Evolutionary conservation across 2,329 filamentous ascomycete genomes (phyloP).

Genomic region (Orbilia blumenaviensis): DNA sequence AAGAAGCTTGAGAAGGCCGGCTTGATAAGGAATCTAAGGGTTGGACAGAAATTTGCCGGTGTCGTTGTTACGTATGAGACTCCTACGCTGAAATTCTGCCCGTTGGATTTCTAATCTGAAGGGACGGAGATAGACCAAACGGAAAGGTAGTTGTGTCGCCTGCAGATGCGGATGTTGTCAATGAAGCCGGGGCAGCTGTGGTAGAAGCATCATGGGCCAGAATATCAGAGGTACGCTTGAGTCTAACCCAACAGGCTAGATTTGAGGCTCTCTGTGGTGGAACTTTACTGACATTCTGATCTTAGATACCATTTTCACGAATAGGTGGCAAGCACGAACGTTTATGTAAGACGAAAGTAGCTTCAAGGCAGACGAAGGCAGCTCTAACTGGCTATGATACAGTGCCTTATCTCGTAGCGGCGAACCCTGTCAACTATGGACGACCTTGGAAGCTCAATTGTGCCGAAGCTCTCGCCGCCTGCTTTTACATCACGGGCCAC

Average conservation of each 20-base stretch:
- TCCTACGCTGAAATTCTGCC: background rate
- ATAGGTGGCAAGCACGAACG: slow-evolving; percentile 95
- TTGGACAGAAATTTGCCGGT: slow-evolving; percentile 90
- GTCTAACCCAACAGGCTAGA: background rate
- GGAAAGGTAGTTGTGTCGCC: slow-evolving; percentile 85
- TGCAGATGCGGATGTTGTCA: slow-evolving; percentile 80
- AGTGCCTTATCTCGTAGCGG: slow-evolving; percentile 93
- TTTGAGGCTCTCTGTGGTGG: background rate
- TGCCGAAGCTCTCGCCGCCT: slow-evolving; percentile 90
- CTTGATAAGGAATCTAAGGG: slow-evolving; percentile 88
- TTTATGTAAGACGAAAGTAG: slow-evolving; percentile 64
- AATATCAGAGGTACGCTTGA: slow-evolving; percentile 74
- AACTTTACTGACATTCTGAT: background rate
- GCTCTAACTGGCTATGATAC: slow-evolving; percentile 9
- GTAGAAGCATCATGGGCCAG: slow-evolving; percentile 98
- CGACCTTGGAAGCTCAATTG: slow-evolving; percentile 95
- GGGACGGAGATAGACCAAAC: slow-evolving; percentile 70
- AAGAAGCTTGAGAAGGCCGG: slow-evolving; percentile 93
- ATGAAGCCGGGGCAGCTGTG: slow-evolving; percentile 90
- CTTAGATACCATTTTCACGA: slow-evolving; percentile 73
- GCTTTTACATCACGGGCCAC: slow-evolving; percentile 92
- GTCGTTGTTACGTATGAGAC: slow-evolving; percentile 80
- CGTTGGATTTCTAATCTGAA: slow-evolving; percentile 21
- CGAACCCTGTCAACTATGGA: slow-evolving; percentile 97
- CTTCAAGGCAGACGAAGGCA: background rate